Conservation (phyloP, 305 asterid genomes). For the Coffea humblotiana region DNA sequence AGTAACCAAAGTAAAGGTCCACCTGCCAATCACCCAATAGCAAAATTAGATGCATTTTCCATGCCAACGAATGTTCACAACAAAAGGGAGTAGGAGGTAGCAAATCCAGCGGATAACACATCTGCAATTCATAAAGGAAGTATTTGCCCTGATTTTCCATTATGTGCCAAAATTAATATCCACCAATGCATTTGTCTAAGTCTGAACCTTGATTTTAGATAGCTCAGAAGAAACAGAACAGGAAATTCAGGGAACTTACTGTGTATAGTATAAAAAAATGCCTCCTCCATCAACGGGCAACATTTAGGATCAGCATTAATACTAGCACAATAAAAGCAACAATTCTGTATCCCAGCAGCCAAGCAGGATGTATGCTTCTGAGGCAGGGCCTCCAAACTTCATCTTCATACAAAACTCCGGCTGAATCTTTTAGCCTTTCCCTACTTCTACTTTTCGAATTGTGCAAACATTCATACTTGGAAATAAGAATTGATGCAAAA, state of each 20-base stretch:
- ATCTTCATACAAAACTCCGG: constrained; percentile 76
- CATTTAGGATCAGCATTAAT: constrained; percentile 67
- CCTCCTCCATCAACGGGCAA: constrained; percentile 63
- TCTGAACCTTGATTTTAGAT: not conserved
- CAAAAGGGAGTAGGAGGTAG: not conserved
- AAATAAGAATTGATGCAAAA: constrained; percentile 64
- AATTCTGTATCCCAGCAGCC: constrained; percentile 71
- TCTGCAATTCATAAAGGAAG: not conserved
- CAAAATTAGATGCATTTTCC: constrained; percentile 5
- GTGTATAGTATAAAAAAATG: constrained; percentile 85
- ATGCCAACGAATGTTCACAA: not conserved
- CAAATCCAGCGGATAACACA: not conserved
- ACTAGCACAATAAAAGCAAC: constrained; percentile 75
- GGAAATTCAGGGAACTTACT: constrained; percentile 47
- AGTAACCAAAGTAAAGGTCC: constrained; percentile 83
- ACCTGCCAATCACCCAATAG: constrained; percentile 46
- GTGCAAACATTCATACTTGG: constrained; percentile 62
- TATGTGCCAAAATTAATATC: not conserved
- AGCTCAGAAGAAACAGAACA: not conserved
- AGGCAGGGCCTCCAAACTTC: constrained; percentile 94
- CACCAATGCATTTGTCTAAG: not conserved
- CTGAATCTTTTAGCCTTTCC: constrained; percentile 30
- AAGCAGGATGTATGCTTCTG: constrained; percentile 68
- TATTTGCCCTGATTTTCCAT: not conserved
- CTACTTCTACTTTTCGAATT: constrained; percentile 23